A percentile compares a stretch with the other conserved stretches of the same genome.
These are phyloP conservation scores for Kodamaea ohmeri DNA, from an alignment of 1,139 yeast species.

Conservation along the genomic window DNA sequence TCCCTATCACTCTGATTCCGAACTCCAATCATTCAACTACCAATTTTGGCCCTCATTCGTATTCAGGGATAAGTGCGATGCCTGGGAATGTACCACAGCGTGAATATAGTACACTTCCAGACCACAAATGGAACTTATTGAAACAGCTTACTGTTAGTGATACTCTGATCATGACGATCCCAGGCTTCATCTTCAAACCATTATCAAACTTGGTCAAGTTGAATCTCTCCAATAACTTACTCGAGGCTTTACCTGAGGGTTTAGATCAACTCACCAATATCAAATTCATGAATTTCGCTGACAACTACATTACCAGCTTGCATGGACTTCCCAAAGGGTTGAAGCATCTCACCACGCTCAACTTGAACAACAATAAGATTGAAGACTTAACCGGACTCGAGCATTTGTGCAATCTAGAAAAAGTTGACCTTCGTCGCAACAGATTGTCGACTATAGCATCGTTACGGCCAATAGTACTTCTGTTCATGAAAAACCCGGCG, in stretches of 20 bases:
- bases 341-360: slow-evolving; percentile 46
- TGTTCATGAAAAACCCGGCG: slow-evolving; percentile 32
- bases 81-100: slow-evolving; percentile 6
- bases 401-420: slow-evolving; percentile 43
- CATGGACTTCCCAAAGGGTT: slow-evolving; percentile 40
- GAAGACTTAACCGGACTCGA: slow-evolving; percentile 49
- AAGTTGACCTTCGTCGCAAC: slow-evolving; percentile 58
- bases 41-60: slow-evolving; percentile 1
- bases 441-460: slow-evolving; percentile 30
- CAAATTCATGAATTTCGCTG: slow-evolving; percentile 56
- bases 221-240: slow-evolving; percentile 54
- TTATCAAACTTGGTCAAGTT: slow-evolving; percentile 51
- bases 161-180: slow-evolving; percentile 48
- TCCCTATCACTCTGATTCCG: neutral
- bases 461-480: slow-evolving; percentile 37
- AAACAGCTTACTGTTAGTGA: slow-evolving; percentile 59
- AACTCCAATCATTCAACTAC: slow-evolving; percentile 1
- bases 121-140: slow-evolving; percentile 51
- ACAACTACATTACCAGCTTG: slow-evolving; percentile 47
- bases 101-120: slow-evolving; percentile 30
- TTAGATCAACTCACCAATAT: slow-evolving; percentile 47
- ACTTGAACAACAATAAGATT: slow-evolving; percentile 54
- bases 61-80: neutral
- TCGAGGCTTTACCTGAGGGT: slow-evolving; percentile 52
- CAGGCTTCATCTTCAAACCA: slow-evolving; percentile 47